These are phyloP conservation scores for Zanthoxylum bungeanum DNA, from an alignment of 345 rosid genomes.

Conservation along the genomic window DNA sequence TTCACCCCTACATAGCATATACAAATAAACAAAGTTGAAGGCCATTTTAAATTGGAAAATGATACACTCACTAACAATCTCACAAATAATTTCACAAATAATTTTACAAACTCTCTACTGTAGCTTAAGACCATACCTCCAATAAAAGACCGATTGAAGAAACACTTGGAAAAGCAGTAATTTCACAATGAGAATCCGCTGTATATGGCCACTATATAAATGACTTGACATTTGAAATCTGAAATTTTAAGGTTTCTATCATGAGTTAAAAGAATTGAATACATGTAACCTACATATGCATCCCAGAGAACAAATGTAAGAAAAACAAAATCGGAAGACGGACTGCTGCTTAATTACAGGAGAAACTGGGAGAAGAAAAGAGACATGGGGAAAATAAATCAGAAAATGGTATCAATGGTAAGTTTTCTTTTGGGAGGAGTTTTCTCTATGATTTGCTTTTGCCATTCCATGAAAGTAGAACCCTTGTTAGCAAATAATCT, in stretches of 20 bases:
- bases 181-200: too few relatives aligned
- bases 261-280: constrained; percentile 6
- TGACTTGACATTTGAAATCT: background rate
- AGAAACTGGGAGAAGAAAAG: background rate
- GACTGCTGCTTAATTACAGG: constrained; percentile 12
- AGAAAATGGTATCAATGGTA: constrained; percentile 77
- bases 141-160: too few relatives aligned
- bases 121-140: too few relatives aligned
- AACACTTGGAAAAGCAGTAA: too few relatives aligned
- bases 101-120: too few relatives aligned
- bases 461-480: constrained; percentile 80
- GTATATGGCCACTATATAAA: too few relatives aligned
- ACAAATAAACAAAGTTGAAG: too few relatives aligned
- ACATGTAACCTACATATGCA: background rate
- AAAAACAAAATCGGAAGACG: background rate
- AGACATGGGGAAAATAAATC: constrained; percentile 18
- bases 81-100: too few relatives aligned
- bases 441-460: constrained; percentile 75
- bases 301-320: background rate
- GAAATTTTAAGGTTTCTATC: background rate
- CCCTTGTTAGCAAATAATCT: constrained; percentile 91
- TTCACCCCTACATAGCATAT: too few relatives aligned
- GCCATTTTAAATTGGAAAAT: too few relatives aligned
- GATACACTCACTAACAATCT: too few relatives aligned
- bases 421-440: constrained; percentile 81